phyloP scores from a whole-genome alignment of 1,284 basidiomycete species.

The Golubevia pallescens region DNA sequence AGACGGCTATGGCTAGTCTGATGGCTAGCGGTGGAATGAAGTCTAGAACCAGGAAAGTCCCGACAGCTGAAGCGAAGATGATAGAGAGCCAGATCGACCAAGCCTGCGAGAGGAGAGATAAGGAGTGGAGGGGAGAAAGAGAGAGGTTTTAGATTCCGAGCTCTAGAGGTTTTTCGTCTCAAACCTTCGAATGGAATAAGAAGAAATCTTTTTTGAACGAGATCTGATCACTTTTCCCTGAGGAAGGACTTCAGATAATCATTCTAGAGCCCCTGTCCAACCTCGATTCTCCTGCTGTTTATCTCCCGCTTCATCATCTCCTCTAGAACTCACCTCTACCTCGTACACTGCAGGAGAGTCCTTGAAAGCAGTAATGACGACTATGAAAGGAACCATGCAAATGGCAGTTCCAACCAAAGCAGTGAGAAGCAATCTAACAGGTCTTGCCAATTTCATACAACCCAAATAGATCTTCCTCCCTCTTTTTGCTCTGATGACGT shows the following conservation, averaged over 20 bases:
- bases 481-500: constrained; percentile 30
- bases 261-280: too few species aligned
- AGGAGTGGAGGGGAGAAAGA: not conserved
- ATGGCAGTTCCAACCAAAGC: constrained; percentile 48
- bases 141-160: not conserved
- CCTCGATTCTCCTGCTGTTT: not conserved
- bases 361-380: constrained; percentile 32
- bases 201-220: too few species aligned
- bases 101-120: constrained; percentile 31
- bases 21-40: constrained; percentile 37
- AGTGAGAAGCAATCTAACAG: constrained; percentile 43
- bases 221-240: too few species aligned
- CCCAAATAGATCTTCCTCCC: constrained; percentile 43
- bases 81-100: constrained; percentile 60
- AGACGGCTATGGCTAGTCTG: constrained; percentile 43
- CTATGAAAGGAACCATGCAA: constrained; percentile 49
- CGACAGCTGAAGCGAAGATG: constrained; percentile 49
- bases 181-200: too few species aligned
- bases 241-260: too few species aligned
- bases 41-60: constrained; percentile 49
- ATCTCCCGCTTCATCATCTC: not conserved
- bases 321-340: not conserved
- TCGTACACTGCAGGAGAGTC: not conserved
- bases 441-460: constrained; percentile 45
- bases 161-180: not conserved